phyloP scores from a whole-genome alignment of 1,139 yeast species.

The Trichomonascaceae sp. region DNA sequence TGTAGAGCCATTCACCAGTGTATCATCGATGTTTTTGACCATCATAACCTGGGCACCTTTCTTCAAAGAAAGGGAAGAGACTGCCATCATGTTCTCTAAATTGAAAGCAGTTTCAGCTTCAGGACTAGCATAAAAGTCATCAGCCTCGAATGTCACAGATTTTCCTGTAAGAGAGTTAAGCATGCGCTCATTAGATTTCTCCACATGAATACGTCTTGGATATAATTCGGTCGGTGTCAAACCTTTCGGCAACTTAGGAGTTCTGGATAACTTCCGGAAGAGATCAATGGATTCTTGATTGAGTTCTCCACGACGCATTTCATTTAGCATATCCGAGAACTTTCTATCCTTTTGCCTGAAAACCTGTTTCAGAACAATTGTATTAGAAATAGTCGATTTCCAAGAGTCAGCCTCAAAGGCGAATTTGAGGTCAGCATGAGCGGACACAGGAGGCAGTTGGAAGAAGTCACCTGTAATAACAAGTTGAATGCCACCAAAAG shows the following conservation, averaged over 20 bases:
- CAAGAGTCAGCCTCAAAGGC: conserved; percentile 78
- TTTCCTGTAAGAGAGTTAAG: conserved; percentile 48
- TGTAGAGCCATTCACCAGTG: conserved; percentile 85
- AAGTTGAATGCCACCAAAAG: conserved; percentile 77
- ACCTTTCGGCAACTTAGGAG: conserved; percentile 54
- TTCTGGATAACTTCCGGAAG: conserved; percentile 53
- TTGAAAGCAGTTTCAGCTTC: conserved; percentile 14
- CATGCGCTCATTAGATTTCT: conserved; percentile 59
- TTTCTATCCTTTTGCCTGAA: conserved; percentile 85
- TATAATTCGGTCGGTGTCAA: conserved; percentile 82
- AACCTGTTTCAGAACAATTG: conserved; percentile 71
- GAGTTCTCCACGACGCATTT: conserved; percentile 72
- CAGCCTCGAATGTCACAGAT: conserved; percentile 45
- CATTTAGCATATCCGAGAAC: conserved; percentile 81
- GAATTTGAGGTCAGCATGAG: conserved; percentile 40
- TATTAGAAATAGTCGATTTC: conserved; percentile 56
- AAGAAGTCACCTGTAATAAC: conserved; percentile 80
- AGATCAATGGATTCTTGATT: conserved; percentile 47
- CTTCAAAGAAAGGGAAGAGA: conserved; percentile 58
- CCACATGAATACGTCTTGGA: conserved; percentile 82
- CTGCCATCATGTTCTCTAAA: conserved; percentile 64
- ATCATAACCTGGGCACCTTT: conserved; percentile 94
- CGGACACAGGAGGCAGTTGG: conserved; percentile 72
- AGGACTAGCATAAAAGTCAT: conserved; percentile 55
- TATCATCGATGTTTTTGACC: conserved; percentile 81